Conservation (phyloP, 2,329 filamentous ascomycete species). For the Phyllosticta citrichinensis region DNA sequence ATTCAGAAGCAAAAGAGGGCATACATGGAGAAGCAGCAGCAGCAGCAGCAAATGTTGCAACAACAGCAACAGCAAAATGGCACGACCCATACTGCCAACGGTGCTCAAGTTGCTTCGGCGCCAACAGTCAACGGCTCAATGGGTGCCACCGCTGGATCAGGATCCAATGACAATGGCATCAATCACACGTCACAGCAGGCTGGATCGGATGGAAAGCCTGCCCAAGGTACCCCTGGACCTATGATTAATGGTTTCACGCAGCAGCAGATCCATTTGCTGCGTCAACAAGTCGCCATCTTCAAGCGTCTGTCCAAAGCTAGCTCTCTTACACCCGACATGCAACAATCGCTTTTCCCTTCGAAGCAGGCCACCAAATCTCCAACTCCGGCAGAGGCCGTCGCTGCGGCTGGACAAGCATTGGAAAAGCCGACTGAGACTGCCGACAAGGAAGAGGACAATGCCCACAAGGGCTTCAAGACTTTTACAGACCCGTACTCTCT, state of each 20-base stretch:
- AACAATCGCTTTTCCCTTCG: constrained; percentile 72
- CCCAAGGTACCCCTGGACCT: constrained; percentile 16
- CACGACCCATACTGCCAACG: constrained; percentile 33
- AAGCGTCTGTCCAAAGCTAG: constrained; percentile 82
- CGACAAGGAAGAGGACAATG: constrained; percentile 21
- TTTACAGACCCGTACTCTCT: constrained; percentile 39
- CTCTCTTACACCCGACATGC: constrained; percentile 66
- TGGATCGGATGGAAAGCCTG: constrained; percentile 31
- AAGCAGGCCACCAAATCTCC: constrained; percentile 48
- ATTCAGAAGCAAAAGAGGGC: constrained; percentile 37
- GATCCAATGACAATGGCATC: constrained; percentile 19
- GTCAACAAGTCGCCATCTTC: constrained; percentile 84
- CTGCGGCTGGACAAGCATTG: constrained; percentile 40
- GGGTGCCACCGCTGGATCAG: constrained; percentile 17
- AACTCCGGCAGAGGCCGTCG: constrained; percentile 29
- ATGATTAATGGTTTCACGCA: constrained; percentile 47
- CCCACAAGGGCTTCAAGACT: constrained; percentile 49
- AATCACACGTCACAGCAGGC: constrained; percentile 18
- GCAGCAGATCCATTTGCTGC: constrained; percentile 68
- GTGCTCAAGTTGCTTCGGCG: constrained; percentile 24
- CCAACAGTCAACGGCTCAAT: constrained; percentile 18
- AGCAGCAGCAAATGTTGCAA: constrained; percentile 37
- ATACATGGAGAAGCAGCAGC: constrained; percentile 21
- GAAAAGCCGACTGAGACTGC: constrained; percentile 37
- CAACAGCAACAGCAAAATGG: constrained; percentile 44